Conservation (phyloP, 768 basidiomycete genomes). For the Lactarius deliciosus region DNA sequence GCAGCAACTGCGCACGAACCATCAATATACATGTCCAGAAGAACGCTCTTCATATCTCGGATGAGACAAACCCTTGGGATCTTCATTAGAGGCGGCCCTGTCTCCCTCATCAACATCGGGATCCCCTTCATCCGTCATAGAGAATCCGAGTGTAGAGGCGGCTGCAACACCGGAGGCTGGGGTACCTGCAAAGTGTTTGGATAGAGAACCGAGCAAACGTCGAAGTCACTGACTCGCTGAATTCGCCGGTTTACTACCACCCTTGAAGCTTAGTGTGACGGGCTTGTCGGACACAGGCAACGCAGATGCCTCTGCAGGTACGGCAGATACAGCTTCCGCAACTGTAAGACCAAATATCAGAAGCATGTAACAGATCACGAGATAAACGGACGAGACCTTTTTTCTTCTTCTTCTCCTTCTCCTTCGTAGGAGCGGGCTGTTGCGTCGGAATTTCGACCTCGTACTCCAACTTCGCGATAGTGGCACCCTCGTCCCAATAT, state of each 20-base stretch:
- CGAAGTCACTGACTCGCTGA: slow-evolving; percentile 31
- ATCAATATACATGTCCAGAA: slow-evolving; percentile 35
- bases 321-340: slow-evolving; percentile 8
- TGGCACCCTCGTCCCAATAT: slow-evolving; percentile 92
- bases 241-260: slow-evolving; percentile 28
- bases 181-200: slow-evolving; percentile 5
- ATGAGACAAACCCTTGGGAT: slow-evolving; percentile 51
- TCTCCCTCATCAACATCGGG: slow-evolving; percentile 45
- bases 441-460: slow-evolving; percentile 64
- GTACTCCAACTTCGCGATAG: slow-evolving; percentile 72
- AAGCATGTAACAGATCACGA: background rate
- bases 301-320: slow-evolving; percentile 52
- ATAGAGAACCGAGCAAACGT: background rate
- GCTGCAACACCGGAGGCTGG: slow-evolving; percentile 38
- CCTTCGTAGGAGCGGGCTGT: slow-evolving; percentile 42
- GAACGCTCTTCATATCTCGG: slow-evolving; percentile 33
- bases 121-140: slow-evolving; percentile 55
- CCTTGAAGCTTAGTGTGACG: slow-evolving; percentile 70
- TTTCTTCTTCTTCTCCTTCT: slow-evolving; percentile 63
- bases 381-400: slow-evolving; percentile 43
- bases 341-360: slow-evolving; percentile 4
- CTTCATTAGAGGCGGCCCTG: slow-evolving; percentile 35
- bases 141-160: slow-evolving; percentile 60
- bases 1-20: slow-evolving; percentile 42
- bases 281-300: slow-evolving; percentile 79